phyloP scores from a whole-genome alignment of 1,139 yeast species.

The Suhomyces atakaporum region DNA sequence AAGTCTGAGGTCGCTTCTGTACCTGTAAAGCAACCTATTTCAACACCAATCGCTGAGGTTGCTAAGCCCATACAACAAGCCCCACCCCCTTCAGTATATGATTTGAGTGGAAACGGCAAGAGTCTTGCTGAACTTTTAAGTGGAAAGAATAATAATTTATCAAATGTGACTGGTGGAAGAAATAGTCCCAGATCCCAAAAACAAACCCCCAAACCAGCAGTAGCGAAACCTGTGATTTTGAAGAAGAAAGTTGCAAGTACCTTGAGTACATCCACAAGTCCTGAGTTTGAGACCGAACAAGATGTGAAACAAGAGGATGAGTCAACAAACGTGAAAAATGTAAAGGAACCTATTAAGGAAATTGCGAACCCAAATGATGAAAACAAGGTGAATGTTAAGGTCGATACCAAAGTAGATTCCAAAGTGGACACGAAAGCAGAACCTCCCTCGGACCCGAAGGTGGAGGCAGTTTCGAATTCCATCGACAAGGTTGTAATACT shows the following conservation, averaged over 20 bases:
- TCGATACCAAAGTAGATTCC: too few relatives aligned
- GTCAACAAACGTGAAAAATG: background rate
- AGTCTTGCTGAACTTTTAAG: conserved; percentile 46
- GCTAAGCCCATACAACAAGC: conserved; percentile 3
- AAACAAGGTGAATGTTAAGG: too few relatives aligned
- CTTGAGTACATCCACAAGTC: background rate
- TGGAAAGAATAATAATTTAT: conserved; percentile 15
- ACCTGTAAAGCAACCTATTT: background rate
- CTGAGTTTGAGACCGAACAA: background rate
- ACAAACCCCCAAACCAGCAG: conserved; percentile 29
- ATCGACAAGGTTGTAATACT: too few relatives aligned
- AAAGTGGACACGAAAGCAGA: too few relatives aligned
- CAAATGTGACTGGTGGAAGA: conserved; percentile 13
- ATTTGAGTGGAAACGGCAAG: conserved; percentile 24
- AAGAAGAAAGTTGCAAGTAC: conserved; percentile 38
- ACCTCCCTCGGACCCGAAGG: too few relatives aligned
- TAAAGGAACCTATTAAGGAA: too few relatives aligned
- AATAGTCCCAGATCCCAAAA: conserved; percentile 21
- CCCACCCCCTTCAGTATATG: conserved; percentile 18
- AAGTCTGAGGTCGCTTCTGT: background rate
- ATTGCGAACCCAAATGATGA: too few relatives aligned
- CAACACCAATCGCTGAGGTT: background rate
- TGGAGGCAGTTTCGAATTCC: too few relatives aligned
- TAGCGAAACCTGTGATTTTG: conserved; percentile 40
- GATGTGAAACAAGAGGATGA: background rate